Evolutionary conservation across 495 filamentous ascomycete species (phyloP), one percentile per base, ranked within the genome.

Genomic region (Aspergillus biplanus): DNA sequence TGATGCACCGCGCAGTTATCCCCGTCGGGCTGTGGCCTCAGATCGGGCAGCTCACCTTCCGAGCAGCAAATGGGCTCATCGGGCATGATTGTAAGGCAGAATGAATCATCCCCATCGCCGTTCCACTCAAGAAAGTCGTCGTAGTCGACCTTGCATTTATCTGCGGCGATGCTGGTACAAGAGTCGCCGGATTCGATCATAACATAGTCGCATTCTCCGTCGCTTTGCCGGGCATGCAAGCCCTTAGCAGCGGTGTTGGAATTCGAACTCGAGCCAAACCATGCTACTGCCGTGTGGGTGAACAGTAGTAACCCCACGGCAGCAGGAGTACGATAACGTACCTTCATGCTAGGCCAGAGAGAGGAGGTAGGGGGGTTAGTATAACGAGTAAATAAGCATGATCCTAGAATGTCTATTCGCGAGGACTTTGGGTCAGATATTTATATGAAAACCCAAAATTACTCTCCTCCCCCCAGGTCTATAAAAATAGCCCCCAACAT

Each of bases 21-120:
- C 1, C 70, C 13, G 35, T 80, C 69, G 0, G 75, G 76, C 52
- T 75, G 68, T 0, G 80, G 82, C 6, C 55, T 63, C n/a, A 68
- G 65, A 64, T 83, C 73, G 0, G 77, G 79, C 2, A 79, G 64
- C 1, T 58, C 66, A 15, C 83, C 83, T 4, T 59, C 16, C 4
- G 74, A 75, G 63, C 83, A 84, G 73, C 83, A 85, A 18, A 83
- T 76, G 18, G 71, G 62, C 58, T 84, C 71, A 4, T 64, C 59
- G 8, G 64, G 34, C 42, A 56, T 57, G 6, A 83, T 67, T 3
- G 39, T 73, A 4, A 71, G 66, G 66, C 80, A 83, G 11, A 80
- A 60, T 39, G 37, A 7, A 4, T 39, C 37, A 46, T 66, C 65
- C 2, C 64, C 8, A 6, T 47, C 67, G 1, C 76, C 56, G 69